Conservation (phyloP, 192 early-diverging fungal species). For the Coemansia pectinata region DNA sequence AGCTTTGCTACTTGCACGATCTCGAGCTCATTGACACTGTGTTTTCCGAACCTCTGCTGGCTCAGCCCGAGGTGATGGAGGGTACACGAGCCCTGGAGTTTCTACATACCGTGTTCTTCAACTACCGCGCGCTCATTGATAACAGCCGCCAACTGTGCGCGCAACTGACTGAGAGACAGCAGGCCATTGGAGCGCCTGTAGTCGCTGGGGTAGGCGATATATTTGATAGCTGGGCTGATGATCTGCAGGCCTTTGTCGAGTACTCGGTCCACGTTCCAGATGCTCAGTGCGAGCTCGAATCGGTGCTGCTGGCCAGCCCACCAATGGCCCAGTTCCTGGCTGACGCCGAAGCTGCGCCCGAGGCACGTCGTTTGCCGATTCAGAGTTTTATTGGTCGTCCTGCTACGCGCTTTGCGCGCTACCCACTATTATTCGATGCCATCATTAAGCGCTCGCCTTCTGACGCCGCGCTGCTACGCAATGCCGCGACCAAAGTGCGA, state of each 20-base stretch:
- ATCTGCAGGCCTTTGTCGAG: constrained; percentile 74
- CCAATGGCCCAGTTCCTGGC: constrained; percentile 76
- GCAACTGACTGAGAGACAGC: constrained; percentile 60
- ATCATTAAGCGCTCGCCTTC: constrained; percentile 73
- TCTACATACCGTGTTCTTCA: constrained; percentile 74
- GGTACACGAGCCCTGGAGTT: constrained; percentile 60
- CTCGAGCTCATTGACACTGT: constrained; percentile 77
- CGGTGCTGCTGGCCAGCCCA: constrained; percentile 65
- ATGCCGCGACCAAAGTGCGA: constrained; percentile 31
- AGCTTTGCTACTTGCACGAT: constrained; percentile 86
- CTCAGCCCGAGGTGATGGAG: constrained; percentile 62
- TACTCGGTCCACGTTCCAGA: constrained; percentile 84
- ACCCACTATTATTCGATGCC: constrained; percentile 78
- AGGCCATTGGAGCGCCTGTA: constrained; percentile 50
- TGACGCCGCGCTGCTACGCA: constrained; percentile 54
- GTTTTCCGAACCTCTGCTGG: constrained; percentile 62
- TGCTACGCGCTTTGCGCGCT: constrained; percentile 82
- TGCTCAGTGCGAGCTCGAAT: constrained; percentile 77
- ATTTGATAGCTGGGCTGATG: constrained; percentile 67
- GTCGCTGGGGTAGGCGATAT: constrained; percentile 83
- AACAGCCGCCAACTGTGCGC: constrained; percentile 60
- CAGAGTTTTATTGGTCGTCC: constrained; percentile 89
- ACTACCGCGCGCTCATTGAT: constrained; percentile 63
- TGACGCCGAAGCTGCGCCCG: constrained; percentile 70
- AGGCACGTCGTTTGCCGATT: constrained; percentile 75